Evolutionary conservation across 352 stramenopile species (phyloP).

Genomic region (Hyaloperonospora arabidopsidis): DNA sequence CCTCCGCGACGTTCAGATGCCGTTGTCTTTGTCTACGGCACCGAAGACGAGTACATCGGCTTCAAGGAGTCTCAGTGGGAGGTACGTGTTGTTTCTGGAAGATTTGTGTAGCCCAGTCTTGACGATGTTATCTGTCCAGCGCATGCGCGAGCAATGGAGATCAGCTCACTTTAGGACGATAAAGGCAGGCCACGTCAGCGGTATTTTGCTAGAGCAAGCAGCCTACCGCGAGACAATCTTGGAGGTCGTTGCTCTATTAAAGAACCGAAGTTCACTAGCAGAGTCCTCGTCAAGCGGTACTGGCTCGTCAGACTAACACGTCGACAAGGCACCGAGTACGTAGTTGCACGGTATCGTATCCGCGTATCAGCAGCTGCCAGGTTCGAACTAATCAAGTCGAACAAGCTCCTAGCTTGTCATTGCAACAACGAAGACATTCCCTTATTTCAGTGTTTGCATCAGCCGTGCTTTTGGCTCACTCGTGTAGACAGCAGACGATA

Average conservation of each 20-base stretch:
- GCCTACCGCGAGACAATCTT: constrained; percentile 64
- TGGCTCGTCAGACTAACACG: constrained; percentile 6
- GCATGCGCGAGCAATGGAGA: constrained; percentile 49
- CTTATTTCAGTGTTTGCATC: background rate
- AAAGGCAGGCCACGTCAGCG: constrained; percentile 70
- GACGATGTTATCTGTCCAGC: constrained; percentile 19
- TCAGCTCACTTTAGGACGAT: constrained; percentile 51
- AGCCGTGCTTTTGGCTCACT: constrained; percentile 26
- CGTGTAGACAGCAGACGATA: constrained; percentile 72
- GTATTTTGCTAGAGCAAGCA: constrained; percentile 66
- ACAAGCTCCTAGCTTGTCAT: background rate
- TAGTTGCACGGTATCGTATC: background rate
- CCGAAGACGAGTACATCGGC: constrained; percentile 74
- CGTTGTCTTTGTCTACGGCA: constrained; percentile 67
- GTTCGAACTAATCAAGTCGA: background rate
- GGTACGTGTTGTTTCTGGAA: constrained; percentile 17
- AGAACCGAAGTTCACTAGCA: constrained; percentile 9
- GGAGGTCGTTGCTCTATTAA: constrained; percentile 42
- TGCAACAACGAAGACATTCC: too few species aligned
- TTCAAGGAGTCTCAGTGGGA: constrained; percentile 51
- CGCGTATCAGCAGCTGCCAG: constrained; percentile 5
- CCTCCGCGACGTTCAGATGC: constrained; percentile 54
- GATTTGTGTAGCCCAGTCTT: background rate
- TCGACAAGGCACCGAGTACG: background rate
- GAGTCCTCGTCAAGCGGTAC: constrained; percentile 11